A percentile compares a stretch with the other conserved stretches of the same genome.
These are phyloP conservation scores for Tagetes patula DNA, from an alignment of 129 eudicot species.

Conservation along the genomic window DNA sequence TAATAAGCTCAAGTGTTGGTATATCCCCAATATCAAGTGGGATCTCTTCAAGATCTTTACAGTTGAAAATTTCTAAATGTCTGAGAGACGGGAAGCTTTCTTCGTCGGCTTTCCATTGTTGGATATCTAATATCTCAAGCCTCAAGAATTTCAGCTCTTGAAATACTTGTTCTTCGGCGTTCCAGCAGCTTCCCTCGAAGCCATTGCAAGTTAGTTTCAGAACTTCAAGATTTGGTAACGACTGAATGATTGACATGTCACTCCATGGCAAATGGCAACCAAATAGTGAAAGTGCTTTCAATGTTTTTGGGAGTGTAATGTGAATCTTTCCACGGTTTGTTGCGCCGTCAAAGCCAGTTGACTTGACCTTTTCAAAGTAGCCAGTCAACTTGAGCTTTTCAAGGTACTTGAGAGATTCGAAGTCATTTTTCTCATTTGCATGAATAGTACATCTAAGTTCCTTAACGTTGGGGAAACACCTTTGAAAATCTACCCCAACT, in stretches of 20 bases:
- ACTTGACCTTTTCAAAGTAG: too few species aligned
- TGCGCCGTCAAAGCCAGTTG: too few species aligned
- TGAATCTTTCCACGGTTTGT: not conserved
- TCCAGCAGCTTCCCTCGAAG: slow-evolving; percentile 41
- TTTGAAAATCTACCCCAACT: not conserved
- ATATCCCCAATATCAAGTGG: slow-evolving; percentile 31
- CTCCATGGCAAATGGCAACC: slow-evolving; percentile 29
- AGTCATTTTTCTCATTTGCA: not conserved
- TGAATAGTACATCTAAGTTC: not conserved
- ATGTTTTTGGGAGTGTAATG: slow-evolving; percentile 29
- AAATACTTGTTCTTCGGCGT: slow-evolving; percentile 35
- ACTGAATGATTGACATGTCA: slow-evolving; percentile 30
- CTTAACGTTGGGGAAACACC: slow-evolving; percentile 20
- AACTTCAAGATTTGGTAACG: slow-evolving; percentile 45
- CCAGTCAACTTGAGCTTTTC: not conserved
- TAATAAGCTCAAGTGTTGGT: slow-evolving; percentile 29
- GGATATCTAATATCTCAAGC: slow-evolving; percentile 7
- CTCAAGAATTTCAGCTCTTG: slow-evolving; percentile 28
- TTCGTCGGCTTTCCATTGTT: slow-evolving; percentile 20
- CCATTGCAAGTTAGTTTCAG: slow-evolving; percentile 29
- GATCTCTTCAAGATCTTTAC: slow-evolving; percentile 26
- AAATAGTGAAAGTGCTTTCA: slow-evolving; percentile 33
- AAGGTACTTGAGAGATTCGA: not conserved
- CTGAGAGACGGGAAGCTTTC: slow-evolving; percentile 29
- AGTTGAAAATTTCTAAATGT: slow-evolving; percentile 15